Conservation (phyloP, 768 basidiomycete species). For the Pulveroboletus sp. region DNA sequence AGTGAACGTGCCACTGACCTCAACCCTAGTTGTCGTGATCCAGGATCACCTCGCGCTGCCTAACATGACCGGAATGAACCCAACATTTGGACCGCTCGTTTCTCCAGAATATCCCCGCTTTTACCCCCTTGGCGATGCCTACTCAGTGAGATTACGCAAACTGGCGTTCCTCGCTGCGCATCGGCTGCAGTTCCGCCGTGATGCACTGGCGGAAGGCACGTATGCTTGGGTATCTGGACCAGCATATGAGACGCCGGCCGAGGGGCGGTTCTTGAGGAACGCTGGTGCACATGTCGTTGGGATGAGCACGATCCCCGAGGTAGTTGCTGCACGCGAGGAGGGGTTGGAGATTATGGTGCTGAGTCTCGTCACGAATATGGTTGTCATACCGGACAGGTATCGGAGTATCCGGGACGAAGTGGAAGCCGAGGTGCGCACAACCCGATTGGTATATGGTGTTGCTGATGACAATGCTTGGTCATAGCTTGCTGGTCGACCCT, state of each 20-base stretch:
- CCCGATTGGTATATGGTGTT: background rate
- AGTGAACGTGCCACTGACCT: slow-evolving; percentile 9
- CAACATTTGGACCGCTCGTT: slow-evolving; percentile 69
- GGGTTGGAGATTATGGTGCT: slow-evolving; percentile 75
- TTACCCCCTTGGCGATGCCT: slow-evolving; percentile 81
- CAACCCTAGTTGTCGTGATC: slow-evolving; percentile 66
- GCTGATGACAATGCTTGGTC: slow-evolving; percentile 2
- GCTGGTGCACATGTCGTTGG: slow-evolving; percentile 90
- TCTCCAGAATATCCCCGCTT: slow-evolving; percentile 68
- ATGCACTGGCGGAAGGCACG: slow-evolving; percentile 72
- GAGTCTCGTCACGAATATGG: slow-evolving; percentile 84
- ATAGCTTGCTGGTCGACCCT: slow-evolving; percentile 60
- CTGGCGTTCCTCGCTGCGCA: slow-evolving; percentile 71
- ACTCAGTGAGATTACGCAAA: slow-evolving; percentile 69
- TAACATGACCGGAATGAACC: slow-evolving; percentile 72
- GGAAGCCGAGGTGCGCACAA: slow-evolving; percentile 61
- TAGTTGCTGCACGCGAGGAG: slow-evolving; percentile 74
- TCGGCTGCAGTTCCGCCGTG: slow-evolving; percentile 48
- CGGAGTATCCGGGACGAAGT: slow-evolving; percentile 73
- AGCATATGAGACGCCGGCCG: slow-evolving; percentile 86
- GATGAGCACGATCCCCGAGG: slow-evolving; percentile 92
- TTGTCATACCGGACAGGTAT: slow-evolving; percentile 68
- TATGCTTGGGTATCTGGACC: slow-evolving; percentile 93
- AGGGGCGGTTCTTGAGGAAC: slow-evolving; percentile 71
- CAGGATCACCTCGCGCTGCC: slow-evolving; percentile 85